Conservation (phyloP, 2,329 filamentous ascomycete genomes). For the Beauveria australis region DNA sequence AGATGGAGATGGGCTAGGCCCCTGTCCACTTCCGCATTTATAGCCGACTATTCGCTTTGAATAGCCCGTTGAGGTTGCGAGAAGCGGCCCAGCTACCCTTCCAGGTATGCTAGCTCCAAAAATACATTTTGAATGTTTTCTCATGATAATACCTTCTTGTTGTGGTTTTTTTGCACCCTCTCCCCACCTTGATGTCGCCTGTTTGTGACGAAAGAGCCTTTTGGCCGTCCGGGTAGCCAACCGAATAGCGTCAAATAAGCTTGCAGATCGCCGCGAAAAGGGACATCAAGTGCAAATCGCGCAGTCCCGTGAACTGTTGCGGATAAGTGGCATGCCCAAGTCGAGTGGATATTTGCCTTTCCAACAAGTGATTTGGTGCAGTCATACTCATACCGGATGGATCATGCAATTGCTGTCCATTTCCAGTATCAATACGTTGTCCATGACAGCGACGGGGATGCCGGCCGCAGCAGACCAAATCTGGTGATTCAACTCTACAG, state of each 20-base stretch:
- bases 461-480: neutral
- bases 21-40: neutral
- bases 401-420: neutral
- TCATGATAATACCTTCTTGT: too few species aligned
- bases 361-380: neutral
- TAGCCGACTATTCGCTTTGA: neutral
- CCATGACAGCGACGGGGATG: neutral
- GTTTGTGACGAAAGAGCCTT: neutral
- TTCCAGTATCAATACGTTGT: neutral
- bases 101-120: neutral
- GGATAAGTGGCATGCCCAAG: neutral
- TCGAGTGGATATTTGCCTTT: neutral
- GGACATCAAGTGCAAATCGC: neutral
- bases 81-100: neutral
- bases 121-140: neutral
- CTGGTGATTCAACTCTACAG: neutral
- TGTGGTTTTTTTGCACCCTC: neutral
- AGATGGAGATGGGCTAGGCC: neutral
- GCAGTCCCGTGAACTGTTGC: neutral
- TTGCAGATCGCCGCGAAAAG: neutral
- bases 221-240: neutral
- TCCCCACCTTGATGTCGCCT: neutral
- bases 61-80: neutral
- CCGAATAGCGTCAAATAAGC: neutral
- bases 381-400: neutral